Conservation (phyloP, 1,284 basidiomycete species). For the Lentinula novae-zelandiae region DNA sequence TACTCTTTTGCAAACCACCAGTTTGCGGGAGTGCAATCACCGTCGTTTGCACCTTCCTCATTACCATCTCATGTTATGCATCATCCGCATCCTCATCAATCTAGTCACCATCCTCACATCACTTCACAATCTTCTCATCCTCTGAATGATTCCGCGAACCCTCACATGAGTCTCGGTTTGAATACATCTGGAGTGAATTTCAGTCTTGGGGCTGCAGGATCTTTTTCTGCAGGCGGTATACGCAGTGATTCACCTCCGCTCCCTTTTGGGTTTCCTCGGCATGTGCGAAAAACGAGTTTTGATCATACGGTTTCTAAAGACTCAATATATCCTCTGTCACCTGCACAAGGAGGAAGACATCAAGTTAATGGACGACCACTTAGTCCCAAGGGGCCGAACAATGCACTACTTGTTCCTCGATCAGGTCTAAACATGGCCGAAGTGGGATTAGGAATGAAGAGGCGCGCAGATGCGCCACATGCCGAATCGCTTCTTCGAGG, state of each 20-base stretch:
- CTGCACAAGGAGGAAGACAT: slow-evolving; percentile 59
- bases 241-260: slow-evolving; percentile 28
- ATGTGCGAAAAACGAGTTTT: slow-evolving; percentile 89
- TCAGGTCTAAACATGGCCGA: slow-evolving; percentile 1
- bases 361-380: slow-evolving; percentile 75
- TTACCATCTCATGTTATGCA: slow-evolving; percentile 48
- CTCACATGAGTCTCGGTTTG: slow-evolving; percentile 21
- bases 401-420: not conserved
- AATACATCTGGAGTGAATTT: slow-evolving; percentile 35
- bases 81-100: slow-evolving; percentile 33
- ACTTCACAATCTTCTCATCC: slow-evolving; percentile 32
- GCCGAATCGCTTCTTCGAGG: slow-evolving; percentile 72
- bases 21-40: slow-evolving; percentile 42
- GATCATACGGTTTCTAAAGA: slow-evolving; percentile 82
- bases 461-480: slow-evolving; percentile 72
- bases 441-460: slow-evolving; percentile 57
- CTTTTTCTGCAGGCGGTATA: slow-evolving; percentile 15
- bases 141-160: not conserved
- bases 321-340: slow-evolving; percentile 40
- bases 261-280: slow-evolving; percentile 61
- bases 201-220: slow-evolving; percentile 37
- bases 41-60: slow-evolving; percentile 62
- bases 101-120: slow-evolving; percentile 28
- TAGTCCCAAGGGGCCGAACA: slow-evolving; percentile 48
- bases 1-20: slow-evolving; percentile 19